Conservation (phyloP, 2,329 filamentous ascomycete species). For the Trichoderma guizhouense region DNA sequence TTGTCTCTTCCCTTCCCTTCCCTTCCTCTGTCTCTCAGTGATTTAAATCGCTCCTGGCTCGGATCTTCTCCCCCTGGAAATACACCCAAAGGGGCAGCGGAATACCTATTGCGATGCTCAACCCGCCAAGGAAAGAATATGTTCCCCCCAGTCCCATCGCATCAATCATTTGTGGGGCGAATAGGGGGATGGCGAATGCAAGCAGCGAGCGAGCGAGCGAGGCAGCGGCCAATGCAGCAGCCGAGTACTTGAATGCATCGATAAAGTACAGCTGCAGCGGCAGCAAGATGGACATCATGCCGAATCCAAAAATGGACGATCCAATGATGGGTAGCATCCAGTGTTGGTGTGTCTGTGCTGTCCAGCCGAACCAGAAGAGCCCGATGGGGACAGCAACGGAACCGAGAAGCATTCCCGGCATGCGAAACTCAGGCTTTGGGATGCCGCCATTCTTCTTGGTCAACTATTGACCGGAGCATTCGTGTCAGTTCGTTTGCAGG, state of each 20-base stretch:
- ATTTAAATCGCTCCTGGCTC: slow-evolving; percentile 1
- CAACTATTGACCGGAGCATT: not conserved
- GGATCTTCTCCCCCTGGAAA: not conserved
- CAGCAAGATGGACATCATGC: slow-evolving; percentile 6
- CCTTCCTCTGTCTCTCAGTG: not conserved
- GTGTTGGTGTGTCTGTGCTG: slow-evolving; percentile 22
- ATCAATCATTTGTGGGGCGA: slow-evolving; percentile 13
- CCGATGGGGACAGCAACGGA: slow-evolving; percentile 45
- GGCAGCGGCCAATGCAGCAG: not conserved
- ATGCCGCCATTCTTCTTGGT: slow-evolving; percentile 26
- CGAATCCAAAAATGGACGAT: slow-evolving; percentile 33
- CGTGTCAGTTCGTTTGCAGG: not conserved
- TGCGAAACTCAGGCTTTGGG: slow-evolving; percentile 34
- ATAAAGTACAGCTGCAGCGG: slow-evolving; percentile 8
- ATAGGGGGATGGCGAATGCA: slow-evolving; percentile 14
- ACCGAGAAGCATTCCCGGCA: slow-evolving; percentile 33
- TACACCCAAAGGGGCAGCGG: slow-evolving; percentile 1
- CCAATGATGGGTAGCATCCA: slow-evolving; percentile 32
- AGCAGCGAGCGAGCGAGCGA: slow-evolving; percentile 14
- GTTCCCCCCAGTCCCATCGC: slow-evolving; percentile 8
- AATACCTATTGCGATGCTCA: slow-evolving; percentile 3
- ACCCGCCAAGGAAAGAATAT: slow-evolving; percentile 6
- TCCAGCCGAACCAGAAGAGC: slow-evolving; percentile 28
- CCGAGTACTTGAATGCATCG: not conserved
- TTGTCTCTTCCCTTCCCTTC: not conserved